A percentile compares a stretch with the other conserved stretches of the same genome.
Evolutionary conservation across 331 rosid genomes (phyloP).

Genomic region (Prunus yedoensis): DNA sequence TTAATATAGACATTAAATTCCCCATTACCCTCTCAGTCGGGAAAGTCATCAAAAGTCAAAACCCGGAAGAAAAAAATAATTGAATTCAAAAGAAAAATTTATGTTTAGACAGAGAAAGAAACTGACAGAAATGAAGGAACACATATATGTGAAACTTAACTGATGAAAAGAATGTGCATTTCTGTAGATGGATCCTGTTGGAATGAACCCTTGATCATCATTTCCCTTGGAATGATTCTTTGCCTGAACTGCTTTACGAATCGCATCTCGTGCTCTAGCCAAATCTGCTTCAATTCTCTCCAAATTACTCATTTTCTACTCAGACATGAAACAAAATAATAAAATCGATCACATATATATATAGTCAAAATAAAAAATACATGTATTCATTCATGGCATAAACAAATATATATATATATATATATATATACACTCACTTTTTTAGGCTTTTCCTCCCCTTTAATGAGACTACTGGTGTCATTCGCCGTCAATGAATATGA

Average conservation of each 20-base stretch:
- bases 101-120: neutral
- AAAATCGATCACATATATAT: too few relatives aligned
- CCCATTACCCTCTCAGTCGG: neutral
- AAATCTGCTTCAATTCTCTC: slow-evolving; percentile 15
- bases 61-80: neutral
- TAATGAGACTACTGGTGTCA: neutral
- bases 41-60: neutral
- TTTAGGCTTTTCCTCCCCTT: neutral
- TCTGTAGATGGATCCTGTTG: slow-evolving; percentile 15
- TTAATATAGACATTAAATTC: neutral
- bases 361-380: neutral
- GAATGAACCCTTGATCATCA: neutral
- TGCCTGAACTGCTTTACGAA: slow-evolving; percentile 1
- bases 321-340: neutral
- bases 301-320: neutral
- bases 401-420: too few relatives aligned
- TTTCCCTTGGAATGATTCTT: neutral
- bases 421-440: neutral
- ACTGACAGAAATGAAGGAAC: neutral
- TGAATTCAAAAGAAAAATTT: neutral
- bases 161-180: slow-evolving; percentile 15
- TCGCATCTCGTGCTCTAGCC: slow-evolving; percentile 16
- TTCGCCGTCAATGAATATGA: neutral
- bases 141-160: neutral
- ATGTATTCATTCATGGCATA: too few relatives aligned